These are phyloP conservation scores for Phaseolus coccineus DNA, from an alignment of 331 rosid species.

Conservation along the genomic window DNA sequence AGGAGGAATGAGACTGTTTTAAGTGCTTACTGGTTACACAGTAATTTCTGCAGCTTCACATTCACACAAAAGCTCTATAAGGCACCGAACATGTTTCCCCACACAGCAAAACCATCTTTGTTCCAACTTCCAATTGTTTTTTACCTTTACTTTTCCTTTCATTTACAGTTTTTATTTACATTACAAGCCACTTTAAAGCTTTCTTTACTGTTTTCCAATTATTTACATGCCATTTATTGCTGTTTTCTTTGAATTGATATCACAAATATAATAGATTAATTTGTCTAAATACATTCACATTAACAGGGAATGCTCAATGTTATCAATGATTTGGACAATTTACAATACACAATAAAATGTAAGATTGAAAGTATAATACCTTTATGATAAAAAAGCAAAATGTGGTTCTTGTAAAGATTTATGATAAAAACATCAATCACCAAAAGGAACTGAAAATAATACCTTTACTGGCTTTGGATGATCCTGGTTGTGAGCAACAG, in stretches of 20 bases:
- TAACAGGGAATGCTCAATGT: not conserved
- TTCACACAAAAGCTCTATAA: not conserved
- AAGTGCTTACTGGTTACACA: not conserved
- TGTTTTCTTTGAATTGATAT: not conserved
- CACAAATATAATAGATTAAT: not conserved
- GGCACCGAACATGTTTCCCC: not conserved
- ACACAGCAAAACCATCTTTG: not conserved
- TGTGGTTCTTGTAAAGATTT: not conserved
- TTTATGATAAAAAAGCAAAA: not conserved
- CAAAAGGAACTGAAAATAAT: conserved; percentile 19
- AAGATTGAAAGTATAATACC: not conserved
- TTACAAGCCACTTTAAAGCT: not conserved
- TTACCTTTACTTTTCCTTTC: not conserved
- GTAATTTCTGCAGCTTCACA: not conserved
- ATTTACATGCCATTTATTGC: not conserved
- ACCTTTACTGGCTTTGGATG: conserved; percentile 98
- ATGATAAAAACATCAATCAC: conserved; percentile 5
- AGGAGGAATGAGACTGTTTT: not conserved
- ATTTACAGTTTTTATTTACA: not conserved
- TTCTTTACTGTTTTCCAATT: not conserved
- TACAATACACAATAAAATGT: conserved; percentile 7
- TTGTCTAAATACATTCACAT: not conserved
- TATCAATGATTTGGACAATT: not conserved
- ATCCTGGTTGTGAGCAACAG: conserved; percentile 89
- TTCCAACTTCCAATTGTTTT: not conserved